phyloP scores from a whole-genome alignment of 441 rosid genomes.

The Mallotus japonicus region DNA sequence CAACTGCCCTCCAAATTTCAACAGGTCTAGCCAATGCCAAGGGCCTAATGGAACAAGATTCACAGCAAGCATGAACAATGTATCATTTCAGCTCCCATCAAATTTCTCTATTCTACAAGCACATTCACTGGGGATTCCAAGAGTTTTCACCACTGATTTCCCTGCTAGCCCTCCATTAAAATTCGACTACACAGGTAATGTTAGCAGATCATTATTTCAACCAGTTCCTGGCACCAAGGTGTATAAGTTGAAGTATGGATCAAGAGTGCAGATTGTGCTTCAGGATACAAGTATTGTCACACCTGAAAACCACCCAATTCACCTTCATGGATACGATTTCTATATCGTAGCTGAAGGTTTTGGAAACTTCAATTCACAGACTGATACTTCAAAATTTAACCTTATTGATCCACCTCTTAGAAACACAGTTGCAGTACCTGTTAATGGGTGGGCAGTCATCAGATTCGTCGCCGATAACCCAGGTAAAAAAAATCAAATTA shows the following conservation, averaged over 20 bases:
- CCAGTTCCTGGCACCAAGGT: constrained; percentile 64
- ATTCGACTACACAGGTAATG: constrained; percentile 86
- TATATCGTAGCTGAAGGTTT: constrained; percentile 75
- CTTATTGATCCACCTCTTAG: constrained; percentile 87
- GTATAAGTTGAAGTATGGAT: constrained; percentile 67
- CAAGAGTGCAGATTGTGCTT: constrained; percentile 71
- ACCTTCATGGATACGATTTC: constrained; percentile 92
- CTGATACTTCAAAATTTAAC: constrained; percentile 62
- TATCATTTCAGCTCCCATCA: constrained; percentile 70
- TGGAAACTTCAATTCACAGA: constrained; percentile 70
- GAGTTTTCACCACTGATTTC: constrained; percentile 80
- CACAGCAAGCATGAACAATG: constrained; percentile 82
- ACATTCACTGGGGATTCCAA: constrained; percentile 48
- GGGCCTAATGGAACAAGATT: constrained; percentile 83
- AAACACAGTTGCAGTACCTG: constrained; percentile 79
- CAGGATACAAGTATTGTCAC: constrained; percentile 82
- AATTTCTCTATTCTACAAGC: constrained; percentile 75
- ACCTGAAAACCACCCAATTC: constrained; percentile 87
- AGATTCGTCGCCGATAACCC: constrained; percentile 93
- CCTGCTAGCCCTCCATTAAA: constrained; percentile 62
- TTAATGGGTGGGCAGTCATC: constrained; percentile 83
- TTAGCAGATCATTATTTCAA: constrained; percentile 65
- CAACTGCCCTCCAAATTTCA: constrained; percentile 56
- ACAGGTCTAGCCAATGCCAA: constrained; percentile 45
- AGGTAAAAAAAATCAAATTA: constrained; percentile 38